Conservation (phyloP, 495 filamentous ascomycete species). For the Penicillium paradoxum region DNA sequence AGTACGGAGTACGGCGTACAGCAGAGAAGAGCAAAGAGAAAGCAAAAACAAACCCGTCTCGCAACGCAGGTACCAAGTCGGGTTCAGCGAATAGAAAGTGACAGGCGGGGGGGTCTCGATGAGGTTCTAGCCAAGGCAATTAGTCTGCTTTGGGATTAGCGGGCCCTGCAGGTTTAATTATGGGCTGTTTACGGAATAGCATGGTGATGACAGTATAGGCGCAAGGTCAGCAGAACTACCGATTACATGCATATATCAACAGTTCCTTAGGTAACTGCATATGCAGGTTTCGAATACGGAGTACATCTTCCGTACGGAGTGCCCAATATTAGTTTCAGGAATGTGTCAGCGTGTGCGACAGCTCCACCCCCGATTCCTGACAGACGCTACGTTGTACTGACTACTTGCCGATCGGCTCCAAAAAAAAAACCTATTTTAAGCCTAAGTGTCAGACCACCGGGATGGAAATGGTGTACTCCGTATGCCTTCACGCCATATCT, state of each 20-base stretch:
- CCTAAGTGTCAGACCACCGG: neutral
- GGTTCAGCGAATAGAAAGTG: conserved; percentile 6
- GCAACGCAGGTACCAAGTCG: conserved; percentile 2
- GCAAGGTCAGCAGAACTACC: too few relatives aligned
- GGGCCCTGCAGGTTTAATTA: conserved; percentile 19
- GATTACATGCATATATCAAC: too few relatives aligned
- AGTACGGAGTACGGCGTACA: too few relatives aligned
- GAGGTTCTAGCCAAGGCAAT: conserved; percentile 11
- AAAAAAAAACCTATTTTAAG: conserved; percentile 1
- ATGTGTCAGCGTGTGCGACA: neutral
- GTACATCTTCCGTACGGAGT: too few relatives aligned
- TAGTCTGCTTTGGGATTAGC: conserved; percentile 7
- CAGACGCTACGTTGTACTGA: neutral
- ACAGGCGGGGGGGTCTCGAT: too few relatives aligned
- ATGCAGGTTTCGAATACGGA: too few relatives aligned
- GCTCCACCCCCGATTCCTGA: neutral
- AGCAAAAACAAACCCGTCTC: neutral
- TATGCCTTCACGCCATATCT: conserved; percentile 20
- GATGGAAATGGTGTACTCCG: neutral
- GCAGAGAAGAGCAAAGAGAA: neutral
- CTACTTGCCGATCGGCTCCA: conserved; percentile 2
- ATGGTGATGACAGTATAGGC: too few relatives aligned
- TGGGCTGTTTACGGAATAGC: neutral
- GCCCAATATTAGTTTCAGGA: neutral
- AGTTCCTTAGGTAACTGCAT: too few relatives aligned